A percentile compares a stretch with the other conserved stretches of the same genome.
These are phyloP conservation scores for Metschnikowia dekortorum DNA, from an alignment of 805 yeast species.

Conservation along the genomic window DNA sequence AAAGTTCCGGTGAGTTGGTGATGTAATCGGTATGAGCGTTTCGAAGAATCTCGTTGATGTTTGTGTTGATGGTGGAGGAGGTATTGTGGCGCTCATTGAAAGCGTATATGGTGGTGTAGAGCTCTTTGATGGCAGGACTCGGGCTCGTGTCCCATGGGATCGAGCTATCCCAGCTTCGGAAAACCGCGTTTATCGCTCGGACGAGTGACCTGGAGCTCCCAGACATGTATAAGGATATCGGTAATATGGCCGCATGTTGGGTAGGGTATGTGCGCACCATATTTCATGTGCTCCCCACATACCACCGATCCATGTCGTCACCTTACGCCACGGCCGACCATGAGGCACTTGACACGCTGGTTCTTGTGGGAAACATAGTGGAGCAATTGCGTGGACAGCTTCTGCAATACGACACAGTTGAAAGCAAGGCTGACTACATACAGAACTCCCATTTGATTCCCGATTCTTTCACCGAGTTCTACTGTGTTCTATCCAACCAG, in stretches of 20 bases:
- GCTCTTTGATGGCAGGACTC: constrained; percentile 7
- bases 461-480: constrained; percentile 10
- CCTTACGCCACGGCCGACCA: neutral
- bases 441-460: constrained; percentile 8
- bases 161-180: constrained; percentile 12
- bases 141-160: constrained; percentile 10
- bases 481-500: constrained; percentile 8
- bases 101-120: constrained; percentile 12
- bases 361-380: neutral
- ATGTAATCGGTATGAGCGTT: constrained; percentile 30
- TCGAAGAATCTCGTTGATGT: constrained; percentile 35
- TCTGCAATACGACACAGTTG: neutral
- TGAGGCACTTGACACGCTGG: neutral
- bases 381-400: constrained; percentile 4
- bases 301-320: neutral
- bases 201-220: constrained; percentile 16
- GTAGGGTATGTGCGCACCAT: neutral
- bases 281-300: neutral
- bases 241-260: no score
- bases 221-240: constrained; percentile 5
- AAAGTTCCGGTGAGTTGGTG: constrained; percentile 22
- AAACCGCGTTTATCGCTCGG: constrained; percentile 12
- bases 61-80: constrained; percentile 23
- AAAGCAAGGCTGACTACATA: constrained; percentile 2
- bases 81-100: constrained; percentile 32